Percentiles rank a stretch among this genome's conserved stretches.
Conservation (phyloP, 345 rosid species). For the Turritis glabra region DNA sequence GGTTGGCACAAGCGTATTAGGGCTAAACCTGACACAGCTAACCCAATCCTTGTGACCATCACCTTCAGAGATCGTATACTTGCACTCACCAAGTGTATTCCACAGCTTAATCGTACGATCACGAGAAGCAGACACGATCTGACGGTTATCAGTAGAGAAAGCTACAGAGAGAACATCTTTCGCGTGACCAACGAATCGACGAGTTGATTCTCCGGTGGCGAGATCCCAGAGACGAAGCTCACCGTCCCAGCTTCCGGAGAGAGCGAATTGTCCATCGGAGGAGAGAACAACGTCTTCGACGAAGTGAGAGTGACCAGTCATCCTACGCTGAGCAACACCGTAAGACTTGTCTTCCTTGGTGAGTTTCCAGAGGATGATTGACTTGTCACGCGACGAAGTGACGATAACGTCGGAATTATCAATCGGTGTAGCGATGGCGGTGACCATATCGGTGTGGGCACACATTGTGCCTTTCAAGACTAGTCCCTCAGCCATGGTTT, state of each 20-base stretch:
- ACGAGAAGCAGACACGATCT: conserved; percentile 92
- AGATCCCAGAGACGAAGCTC: conserved; percentile 96
- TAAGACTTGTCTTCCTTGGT: conserved; percentile 71
- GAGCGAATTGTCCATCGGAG: conserved; percentile 89
- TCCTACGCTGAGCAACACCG: conserved; percentile 71
- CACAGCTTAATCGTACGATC: conserved; percentile 82
- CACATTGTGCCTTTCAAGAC: conserved; percentile 76
- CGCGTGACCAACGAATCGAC: conserved; percentile 84
- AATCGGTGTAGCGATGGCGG: conserved; percentile 83
- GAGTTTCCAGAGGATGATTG: conserved; percentile 83
- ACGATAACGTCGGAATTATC: conserved; percentile 87
- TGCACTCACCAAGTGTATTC: conserved; percentile 94
- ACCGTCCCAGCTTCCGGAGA: conserved; percentile 92
- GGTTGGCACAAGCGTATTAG: conserved; percentile 62
- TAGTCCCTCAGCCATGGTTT: conserved; percentile 61
- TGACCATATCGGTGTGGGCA: conserved; percentile 91
- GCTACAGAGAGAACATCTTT: conserved; percentile 89
- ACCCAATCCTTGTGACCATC: conserved; percentile 90
- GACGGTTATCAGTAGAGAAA: conserved; percentile 86
- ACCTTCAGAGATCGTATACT: conserved; percentile 74
- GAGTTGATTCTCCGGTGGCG: conserved; percentile 57
- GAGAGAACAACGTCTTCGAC: conserved; percentile 90
- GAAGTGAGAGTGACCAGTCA: conserved; percentile 91
- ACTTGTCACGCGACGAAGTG: conserved; percentile 85
- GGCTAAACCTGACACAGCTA: conserved; percentile 88